A percentile compares a stretch with the other conserved stretches of the same genome.
Conservation (phyloP, 2,329 filamentous ascomycete genomes). For the Aspergillus amoenus region DNA sequence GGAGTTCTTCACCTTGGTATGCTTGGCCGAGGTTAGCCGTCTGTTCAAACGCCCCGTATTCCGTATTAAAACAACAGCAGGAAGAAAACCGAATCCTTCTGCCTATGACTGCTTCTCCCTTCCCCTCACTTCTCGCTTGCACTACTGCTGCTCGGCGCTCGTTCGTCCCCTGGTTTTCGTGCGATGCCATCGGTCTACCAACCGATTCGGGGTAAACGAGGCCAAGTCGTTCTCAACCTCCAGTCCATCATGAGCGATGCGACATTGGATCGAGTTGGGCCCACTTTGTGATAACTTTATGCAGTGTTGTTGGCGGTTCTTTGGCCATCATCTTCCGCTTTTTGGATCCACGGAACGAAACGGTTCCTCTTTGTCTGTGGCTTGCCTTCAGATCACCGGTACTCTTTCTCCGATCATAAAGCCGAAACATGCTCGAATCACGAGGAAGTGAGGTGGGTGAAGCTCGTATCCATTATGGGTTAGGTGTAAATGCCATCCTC, state of each 20-base stretch:
- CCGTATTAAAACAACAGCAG: not conserved
- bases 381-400: not conserved
- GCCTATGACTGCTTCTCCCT: too few species aligned
- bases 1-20: not conserved
- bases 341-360: not conserved
- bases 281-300: constrained; percentile 4
- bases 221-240: not conserved
- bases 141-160: not conserved
- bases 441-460: not conserved
- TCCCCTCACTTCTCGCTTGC: not conserved
- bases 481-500: not conserved
- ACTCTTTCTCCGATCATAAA: not conserved
- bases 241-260: not conserved
- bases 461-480: constrained; percentile 3
- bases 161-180: constrained; percentile 1
- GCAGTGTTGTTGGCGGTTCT: not conserved
- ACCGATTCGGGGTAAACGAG: constrained; percentile 10
- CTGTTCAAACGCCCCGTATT: too few species aligned
- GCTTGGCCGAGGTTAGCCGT: not conserved
- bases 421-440: not conserved
- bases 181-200: constrained; percentile 7
- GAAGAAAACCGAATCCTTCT: not conserved
- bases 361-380: not conserved
- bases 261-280: not conserved
- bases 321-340: not conserved